phyloP scores from a whole-genome alignment of 345 rosid genomes.

The Gynandropsis gynandra region DNA sequence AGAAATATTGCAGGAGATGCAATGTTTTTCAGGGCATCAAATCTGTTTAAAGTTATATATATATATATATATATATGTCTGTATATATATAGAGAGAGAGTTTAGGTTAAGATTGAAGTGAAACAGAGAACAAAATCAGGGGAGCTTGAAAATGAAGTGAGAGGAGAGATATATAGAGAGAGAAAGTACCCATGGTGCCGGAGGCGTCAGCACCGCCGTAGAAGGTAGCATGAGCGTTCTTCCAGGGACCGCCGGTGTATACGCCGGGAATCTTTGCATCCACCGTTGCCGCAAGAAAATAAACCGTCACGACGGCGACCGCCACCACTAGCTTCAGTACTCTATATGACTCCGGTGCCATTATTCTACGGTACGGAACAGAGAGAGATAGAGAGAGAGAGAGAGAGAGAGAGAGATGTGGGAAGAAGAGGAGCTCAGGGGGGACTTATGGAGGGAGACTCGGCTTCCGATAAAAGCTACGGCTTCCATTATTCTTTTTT shows the following conservation, averaged over 20 bases:
- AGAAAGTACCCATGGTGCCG: slow-evolving; percentile 56
- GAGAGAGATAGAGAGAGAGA: slow-evolving; percentile 18
- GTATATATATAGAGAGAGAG: no score
- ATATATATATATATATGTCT: no score
- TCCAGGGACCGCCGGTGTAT: slow-evolving; percentile 46
- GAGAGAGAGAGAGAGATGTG: slow-evolving; percentile 9
- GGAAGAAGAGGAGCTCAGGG: slow-evolving; percentile 9
- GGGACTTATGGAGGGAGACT: slow-evolving; percentile 24
- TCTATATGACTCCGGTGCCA: slow-evolving; percentile 21
- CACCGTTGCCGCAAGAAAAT: neutral
- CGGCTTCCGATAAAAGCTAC: slow-evolving; percentile 9
- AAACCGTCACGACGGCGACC: slow-evolving; percentile 2
- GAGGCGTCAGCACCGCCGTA: slow-evolving; percentile 64
- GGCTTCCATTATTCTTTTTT: slow-evolving; percentile 13
- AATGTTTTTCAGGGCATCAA: no score
- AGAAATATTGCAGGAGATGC: no score
- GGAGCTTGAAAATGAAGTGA: no score
- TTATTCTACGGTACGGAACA: slow-evolving; percentile 3
- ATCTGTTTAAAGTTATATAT: no score
- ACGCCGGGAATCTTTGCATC: slow-evolving; percentile 51
- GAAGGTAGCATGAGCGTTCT: slow-evolving; percentile 60
- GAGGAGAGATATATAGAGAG: no score
- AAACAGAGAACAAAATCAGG: no score
- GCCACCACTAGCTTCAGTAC: neutral
- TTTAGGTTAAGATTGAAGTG: no score